Conservation (phyloP, 306 rosid genomes). For the Morella rubra region DNA sequence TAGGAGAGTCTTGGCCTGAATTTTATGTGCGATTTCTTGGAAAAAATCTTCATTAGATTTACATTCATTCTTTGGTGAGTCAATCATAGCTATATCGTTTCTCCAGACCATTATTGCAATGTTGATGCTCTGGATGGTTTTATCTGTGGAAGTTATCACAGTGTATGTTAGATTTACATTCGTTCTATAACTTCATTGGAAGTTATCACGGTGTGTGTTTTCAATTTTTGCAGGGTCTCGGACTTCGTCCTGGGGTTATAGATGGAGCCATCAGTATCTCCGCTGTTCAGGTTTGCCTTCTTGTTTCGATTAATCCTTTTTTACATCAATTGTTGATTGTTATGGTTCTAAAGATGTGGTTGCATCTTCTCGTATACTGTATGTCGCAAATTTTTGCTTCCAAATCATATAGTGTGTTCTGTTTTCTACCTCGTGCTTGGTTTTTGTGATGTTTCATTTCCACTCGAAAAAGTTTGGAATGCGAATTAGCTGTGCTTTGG, state of each 20-base stretch:
- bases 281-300: constrained; percentile 76
- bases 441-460: not conserved
- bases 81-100: not conserved
- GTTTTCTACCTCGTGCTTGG: not conserved
- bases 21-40: not conserved
- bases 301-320: not conserved
- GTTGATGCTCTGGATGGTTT: not conserved
- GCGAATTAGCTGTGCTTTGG: constrained; percentile 5
- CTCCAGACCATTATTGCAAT: not conserved
- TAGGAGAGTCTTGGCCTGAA: not conserved
- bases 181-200: not conserved
- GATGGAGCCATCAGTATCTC: constrained; percentile 96
- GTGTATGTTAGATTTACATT: too few species aligned
- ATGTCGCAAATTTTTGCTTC: not conserved
- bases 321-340: not conserved
- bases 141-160: too few species aligned
- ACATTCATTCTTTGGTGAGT: not conserved
- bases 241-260: constrained; percentile 84
- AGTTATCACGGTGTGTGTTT: not conserved
- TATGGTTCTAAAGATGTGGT: not conserved
- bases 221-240: constrained; percentile 69
- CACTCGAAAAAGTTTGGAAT: not conserved
- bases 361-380: not conserved
- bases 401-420: not conserved
- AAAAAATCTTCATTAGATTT: not conserved